Conservation (phyloP, 495 filamentous ascomycete genomes). For the Hypoxylon subgilvum region DNA sequence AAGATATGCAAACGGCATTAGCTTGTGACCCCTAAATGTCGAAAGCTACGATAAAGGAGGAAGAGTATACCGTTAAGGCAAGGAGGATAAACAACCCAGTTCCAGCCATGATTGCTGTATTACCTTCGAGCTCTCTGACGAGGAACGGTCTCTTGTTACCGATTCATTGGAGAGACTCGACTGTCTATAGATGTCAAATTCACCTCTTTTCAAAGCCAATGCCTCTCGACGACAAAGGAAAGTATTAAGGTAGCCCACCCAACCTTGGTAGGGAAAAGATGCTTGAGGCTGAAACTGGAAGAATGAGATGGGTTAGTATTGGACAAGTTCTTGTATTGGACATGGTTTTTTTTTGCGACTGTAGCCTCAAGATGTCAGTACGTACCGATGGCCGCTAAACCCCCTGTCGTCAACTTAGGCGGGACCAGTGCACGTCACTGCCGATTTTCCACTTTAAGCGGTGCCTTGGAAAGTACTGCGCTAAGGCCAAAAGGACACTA, state of each 20-base stretch:
- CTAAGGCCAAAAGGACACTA: conserved; percentile 5
- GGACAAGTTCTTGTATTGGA: neutral
- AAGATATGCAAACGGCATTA: neutral
- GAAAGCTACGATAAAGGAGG: neutral
- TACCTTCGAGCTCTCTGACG: conserved; percentile 24
- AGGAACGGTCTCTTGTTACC: conserved; percentile 30
- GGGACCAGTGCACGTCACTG: conserved; percentile 35
- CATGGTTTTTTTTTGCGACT: conserved; percentile 33
- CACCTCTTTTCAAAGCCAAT: neutral
- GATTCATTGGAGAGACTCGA: conserved; percentile 34
- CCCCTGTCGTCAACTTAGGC: conserved; percentile 27
- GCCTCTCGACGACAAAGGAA: neutral
- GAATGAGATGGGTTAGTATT: too few relatives aligned
- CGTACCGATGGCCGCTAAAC: too few relatives aligned
- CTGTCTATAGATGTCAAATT: neutral
- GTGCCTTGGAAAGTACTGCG: conserved; percentile 15
- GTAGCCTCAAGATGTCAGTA: conserved; percentile 33
- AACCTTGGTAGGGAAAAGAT: conserved; percentile 5
- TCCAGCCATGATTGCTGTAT: conserved; percentile 40
- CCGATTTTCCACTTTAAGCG: conserved; percentile 32
- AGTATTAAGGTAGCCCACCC: neutral
- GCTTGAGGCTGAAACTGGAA: conserved; percentile 1
- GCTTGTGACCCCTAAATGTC: neutral
- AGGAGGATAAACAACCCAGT: conserved; percentile 83
- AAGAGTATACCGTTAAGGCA: conserved; percentile 62